phyloP scores from a whole-genome alignment of 192 early-diverging fungal species.

The Physocladia obscura region DNA sequence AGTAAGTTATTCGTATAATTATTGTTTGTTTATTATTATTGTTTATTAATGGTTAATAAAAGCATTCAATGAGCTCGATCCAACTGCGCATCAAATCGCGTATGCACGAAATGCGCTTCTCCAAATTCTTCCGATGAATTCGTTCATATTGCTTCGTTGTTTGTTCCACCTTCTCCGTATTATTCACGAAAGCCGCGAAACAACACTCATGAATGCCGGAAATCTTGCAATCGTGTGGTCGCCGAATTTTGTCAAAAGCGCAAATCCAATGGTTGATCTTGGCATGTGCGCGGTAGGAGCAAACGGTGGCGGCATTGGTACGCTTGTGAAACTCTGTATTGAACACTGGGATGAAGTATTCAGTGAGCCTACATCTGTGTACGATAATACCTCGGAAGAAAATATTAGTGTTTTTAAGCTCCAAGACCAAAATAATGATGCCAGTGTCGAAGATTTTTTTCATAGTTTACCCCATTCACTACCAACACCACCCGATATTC shows the following conservation, averaged over 20 bases:
- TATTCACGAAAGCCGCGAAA: constrained; percentile 62
- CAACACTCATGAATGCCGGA: constrained; percentile 81
- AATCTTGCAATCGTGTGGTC: constrained; percentile 85
- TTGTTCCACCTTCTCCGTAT: constrained; percentile 72
- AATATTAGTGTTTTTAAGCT: background rate
- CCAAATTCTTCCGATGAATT: constrained; percentile 33
- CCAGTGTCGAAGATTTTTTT: background rate
- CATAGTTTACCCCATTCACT: too few species aligned
- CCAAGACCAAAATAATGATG: background rate
- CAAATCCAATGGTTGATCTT: constrained; percentile 46
- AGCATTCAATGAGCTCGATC: background rate
- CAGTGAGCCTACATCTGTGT: background rate
- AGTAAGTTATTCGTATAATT: constrained; percentile 23
- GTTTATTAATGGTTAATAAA: background rate
- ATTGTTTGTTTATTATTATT: background rate
- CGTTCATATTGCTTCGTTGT: constrained; percentile 37
- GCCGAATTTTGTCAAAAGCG: constrained; percentile 73
- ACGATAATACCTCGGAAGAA: background rate
- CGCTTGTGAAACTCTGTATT: constrained; percentile 38
- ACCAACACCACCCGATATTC: too few species aligned
- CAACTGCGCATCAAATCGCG: constrained; percentile 2
- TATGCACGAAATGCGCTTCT: constrained; percentile 32
- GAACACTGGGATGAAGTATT: constrained; percentile 41
- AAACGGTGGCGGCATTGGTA: constrained; percentile 39
- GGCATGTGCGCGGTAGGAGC: constrained; percentile 43